Percentiles rank a stretch among this genome's conserved stretches.
Evolutionary conservation across 352 stramenopile species (phyloP).

Genomic region (Phytopythium boreale): DNA sequence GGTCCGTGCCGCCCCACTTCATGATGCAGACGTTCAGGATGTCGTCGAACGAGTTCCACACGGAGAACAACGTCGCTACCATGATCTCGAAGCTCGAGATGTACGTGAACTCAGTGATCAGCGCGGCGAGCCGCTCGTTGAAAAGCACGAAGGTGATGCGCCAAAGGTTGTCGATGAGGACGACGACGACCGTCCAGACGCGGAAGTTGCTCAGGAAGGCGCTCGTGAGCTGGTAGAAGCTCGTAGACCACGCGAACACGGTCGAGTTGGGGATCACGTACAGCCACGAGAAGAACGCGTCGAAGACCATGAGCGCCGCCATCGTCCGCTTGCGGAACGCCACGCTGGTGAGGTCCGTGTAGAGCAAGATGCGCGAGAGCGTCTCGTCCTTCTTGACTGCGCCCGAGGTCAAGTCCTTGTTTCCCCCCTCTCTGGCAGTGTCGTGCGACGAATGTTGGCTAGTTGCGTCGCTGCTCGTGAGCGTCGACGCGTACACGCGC

Average conservation of each 20-base stretch:
- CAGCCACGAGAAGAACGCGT: slow-evolving; percentile 18
- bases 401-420: background rate
- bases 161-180: slow-evolving; percentile 18
- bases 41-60: slow-evolving; percentile 12
- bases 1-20: slow-evolving; percentile 14
- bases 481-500: slow-evolving; percentile 5
- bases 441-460: background rate
- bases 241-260: slow-evolving; percentile 20
- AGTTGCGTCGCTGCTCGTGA: background rate
- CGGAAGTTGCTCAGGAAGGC: slow-evolving; percentile 25
- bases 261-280: slow-evolving; percentile 23
- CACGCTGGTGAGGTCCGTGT: slow-evolving; percentile 23
- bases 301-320: slow-evolving; percentile 12
- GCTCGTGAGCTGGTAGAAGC: slow-evolving; percentile 15
- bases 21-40: slow-evolving; percentile 15
- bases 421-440: background rate
- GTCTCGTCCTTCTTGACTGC: slow-evolving; percentile 6
- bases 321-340: slow-evolving; percentile 17
- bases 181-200: slow-evolving; percentile 18
- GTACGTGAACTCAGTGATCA: slow-evolving; percentile 21
- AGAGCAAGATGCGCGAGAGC: slow-evolving; percentile 19
- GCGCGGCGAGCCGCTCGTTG: slow-evolving; percentile 13
- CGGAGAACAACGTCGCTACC: slow-evolving; percentile 17
- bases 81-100: slow-evolving; percentile 25
- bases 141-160: slow-evolving; percentile 8